Conservation (phyloP, 805 yeast species). For the Wickerhamomyces bovis region DNA sequence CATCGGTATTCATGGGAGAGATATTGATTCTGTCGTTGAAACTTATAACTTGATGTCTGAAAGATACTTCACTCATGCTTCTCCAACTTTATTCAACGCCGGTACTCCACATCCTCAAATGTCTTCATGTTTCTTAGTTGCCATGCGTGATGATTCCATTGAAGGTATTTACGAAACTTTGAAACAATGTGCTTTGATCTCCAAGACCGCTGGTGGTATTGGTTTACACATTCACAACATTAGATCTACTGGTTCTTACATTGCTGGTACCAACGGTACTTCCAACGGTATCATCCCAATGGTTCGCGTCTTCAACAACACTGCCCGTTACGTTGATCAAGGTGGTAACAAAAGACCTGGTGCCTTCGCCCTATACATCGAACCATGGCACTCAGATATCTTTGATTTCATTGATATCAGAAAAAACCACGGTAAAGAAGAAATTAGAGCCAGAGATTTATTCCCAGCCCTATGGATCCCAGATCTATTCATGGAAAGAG, state of each 20-base stretch:
- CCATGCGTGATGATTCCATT: slow-evolving; percentile 91
- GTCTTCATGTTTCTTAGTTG: slow-evolving; percentile 88
- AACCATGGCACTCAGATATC: slow-evolving; percentile 96
- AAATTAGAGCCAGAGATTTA: slow-evolving; percentile 85
- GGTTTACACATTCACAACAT: slow-evolving; percentile 88
- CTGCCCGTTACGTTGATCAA: slow-evolving; percentile 96
- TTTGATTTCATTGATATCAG: slow-evolving; percentile 81
- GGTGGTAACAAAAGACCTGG: slow-evolving; percentile 99
- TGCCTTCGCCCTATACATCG: slow-evolving; percentile 88
- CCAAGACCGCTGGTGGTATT: slow-evolving; percentile 94
- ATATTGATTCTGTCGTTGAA: slow-evolving; percentile 61
- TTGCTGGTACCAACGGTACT: slow-evolving; percentile 88
- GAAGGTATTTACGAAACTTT: slow-evolving; percentile 92
- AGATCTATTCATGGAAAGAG: slow-evolving; percentile 89
- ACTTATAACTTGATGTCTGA: slow-evolving; percentile 85
- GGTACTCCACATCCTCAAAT: slow-evolving; percentile 82
- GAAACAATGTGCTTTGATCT: slow-evolving; percentile 81
- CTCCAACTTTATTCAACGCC: slow-evolving; percentile 91
- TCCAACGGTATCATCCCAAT: slow-evolving; percentile 94
- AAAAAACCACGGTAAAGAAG: slow-evolving; percentile 95
- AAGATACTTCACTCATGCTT: slow-evolving; percentile 87
- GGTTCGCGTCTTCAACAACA: slow-evolving; percentile 90
- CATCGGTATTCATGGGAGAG: slow-evolving; percentile 76
- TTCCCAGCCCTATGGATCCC: slow-evolving; percentile 95
- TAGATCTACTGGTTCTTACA: slow-evolving; percentile 79